Evolutionary conservation across 163 green algal species (phyloP).

Genomic region (Chlorella variabilis): DNA sequence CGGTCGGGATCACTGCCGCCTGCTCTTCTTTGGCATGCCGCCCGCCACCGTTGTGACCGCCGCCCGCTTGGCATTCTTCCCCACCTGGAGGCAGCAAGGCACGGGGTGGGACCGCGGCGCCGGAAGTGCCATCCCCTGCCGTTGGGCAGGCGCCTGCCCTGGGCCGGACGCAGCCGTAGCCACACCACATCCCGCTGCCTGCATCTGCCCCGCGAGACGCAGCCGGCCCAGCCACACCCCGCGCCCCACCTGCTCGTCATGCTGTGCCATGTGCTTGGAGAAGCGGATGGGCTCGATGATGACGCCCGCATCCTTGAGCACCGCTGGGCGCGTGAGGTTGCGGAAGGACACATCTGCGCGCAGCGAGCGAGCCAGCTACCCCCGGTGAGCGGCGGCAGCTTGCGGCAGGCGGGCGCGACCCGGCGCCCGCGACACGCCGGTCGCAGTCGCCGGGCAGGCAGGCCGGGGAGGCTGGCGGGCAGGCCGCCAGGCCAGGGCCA

Average conservation of each 20-base stretch:
- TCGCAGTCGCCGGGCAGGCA: too few species aligned
- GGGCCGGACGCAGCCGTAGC: too few species aligned
- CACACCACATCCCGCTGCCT: neutral
- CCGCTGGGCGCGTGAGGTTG: slow-evolving; percentile 84
- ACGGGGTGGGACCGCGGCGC: too few species aligned
- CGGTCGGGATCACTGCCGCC: too few species aligned
- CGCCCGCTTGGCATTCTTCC: slow-evolving; percentile 27
- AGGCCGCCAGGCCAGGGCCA: too few species aligned
- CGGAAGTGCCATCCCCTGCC: too few species aligned
- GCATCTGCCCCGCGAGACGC: neutral
- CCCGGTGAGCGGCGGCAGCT: too few species aligned
- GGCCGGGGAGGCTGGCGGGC: too few species aligned
- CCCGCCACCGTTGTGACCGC: slow-evolving; percentile 58
- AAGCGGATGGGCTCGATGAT: slow-evolving; percentile 81
- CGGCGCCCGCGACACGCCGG: too few species aligned
- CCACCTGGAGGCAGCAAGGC: neutral
- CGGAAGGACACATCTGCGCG: slow-evolving; percentile 78
- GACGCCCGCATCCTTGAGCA: slow-evolving; percentile 85
- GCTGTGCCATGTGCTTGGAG: slow-evolving; percentile 54
- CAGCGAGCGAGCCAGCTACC: neutral
- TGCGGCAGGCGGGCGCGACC: too few species aligned
- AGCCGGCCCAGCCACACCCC: neutral
- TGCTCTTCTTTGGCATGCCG: slow-evolving; percentile 51
- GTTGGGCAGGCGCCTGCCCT: too few species aligned
- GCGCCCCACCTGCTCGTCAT: slow-evolving; percentile 17